A percentile compares a stretch with the other conserved stretches of the same genome.
Conservation (phyloP, 106 monocot genomes). For the Hemerocallis citrina region DNA sequence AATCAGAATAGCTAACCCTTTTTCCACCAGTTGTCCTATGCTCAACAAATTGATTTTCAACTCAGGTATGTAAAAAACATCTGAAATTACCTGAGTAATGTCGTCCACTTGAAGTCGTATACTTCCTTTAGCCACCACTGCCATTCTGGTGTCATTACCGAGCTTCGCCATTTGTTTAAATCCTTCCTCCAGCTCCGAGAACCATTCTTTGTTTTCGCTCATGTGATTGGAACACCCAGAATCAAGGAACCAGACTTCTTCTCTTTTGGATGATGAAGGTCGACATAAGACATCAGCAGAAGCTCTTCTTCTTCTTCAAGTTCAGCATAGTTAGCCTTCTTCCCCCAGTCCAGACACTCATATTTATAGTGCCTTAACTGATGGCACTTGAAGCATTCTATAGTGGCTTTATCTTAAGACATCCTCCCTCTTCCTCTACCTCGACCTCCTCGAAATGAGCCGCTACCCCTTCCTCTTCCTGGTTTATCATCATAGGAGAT, state of each 20-base stretch:
- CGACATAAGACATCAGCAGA: background rate
- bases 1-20: slow-evolving; percentile 3
- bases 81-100: background rate
- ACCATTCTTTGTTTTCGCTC: background rate
- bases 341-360: slow-evolving; percentile 4
- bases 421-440: slow-evolving; percentile 1
- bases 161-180: background rate
- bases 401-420: background rate
- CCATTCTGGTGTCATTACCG: slow-evolving; percentile 4
- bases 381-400: slow-evolving; percentile 5
- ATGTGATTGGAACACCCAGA: slow-evolving; percentile 4
- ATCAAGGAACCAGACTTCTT: slow-evolving; percentile 3
- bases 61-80: slow-evolving; percentile 1
- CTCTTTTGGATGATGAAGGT: background rate
- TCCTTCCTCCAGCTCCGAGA: slow-evolving; percentile 3
- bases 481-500: background rate
- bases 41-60: background rate
- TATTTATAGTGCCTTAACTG: background rate
- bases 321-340: background rate
- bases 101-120: background rate
- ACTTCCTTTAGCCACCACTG: slow-evolving; percentile 3
- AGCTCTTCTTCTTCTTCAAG: slow-evolving; percentile 5
- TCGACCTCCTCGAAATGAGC: background rate
- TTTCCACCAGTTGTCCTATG: background rate
- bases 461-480: slow-evolving; percentile 1